phyloP scores from a whole-genome alignment of 345 rosid genomes.

The Citrus medica region DNA sequence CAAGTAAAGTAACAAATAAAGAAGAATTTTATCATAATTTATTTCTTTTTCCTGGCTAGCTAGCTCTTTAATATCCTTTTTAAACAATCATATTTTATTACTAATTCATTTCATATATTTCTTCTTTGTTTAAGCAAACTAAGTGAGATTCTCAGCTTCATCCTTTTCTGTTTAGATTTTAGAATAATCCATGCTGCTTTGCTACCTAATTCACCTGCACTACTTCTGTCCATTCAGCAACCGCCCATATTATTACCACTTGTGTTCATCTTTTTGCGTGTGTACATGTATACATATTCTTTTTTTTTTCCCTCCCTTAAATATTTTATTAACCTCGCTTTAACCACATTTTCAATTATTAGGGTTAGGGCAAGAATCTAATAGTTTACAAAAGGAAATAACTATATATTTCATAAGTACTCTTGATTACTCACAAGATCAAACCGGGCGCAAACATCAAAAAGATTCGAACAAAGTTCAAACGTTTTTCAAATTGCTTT shows the following conservation, averaged over 20 bases:
- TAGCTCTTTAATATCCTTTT: neutral
- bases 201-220: constrained; percentile 38
- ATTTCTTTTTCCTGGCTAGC: neutral
- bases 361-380: neutral
- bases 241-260: neutral
- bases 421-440: too few species aligned
- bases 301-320: neutral
- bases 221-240: constrained; percentile 29
- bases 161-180: constrained; percentile 33
- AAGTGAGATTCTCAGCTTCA: constrained; percentile 37
- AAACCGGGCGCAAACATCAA: too few species aligned
- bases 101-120: neutral
- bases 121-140: neutral
- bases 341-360: neutral
- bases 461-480: too few species aligned
- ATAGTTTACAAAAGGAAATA: neutral
- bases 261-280: neutral
- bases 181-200: constrained; percentile 32
- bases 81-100: neutral
- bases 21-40: neutral
- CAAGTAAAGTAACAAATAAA: constrained; percentile 12
- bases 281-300: neutral
- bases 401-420: too few species aligned
- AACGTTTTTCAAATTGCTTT: too few species aligned
- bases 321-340: neutral